Base-by-base conservation (phyloP, 2,329 filamentous ascomycete genomes). In the Ophiognomonia clavigignenti-juglandacearum region DNA sequence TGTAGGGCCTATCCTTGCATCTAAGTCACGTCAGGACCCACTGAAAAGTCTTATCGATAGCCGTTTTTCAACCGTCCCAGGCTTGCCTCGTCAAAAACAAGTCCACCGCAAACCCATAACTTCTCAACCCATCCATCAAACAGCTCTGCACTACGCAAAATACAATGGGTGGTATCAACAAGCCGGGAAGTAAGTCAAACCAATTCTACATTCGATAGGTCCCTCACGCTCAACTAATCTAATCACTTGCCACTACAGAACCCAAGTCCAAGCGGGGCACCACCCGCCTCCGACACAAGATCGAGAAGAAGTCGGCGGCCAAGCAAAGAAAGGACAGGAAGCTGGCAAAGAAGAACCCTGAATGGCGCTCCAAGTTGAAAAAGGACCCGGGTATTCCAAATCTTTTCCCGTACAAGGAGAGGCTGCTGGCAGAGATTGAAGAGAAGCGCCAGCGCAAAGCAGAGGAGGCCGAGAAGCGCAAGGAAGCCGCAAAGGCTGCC, bases 311-410 rank as follows among this genome's bases (percentile, higher is more conserved):
- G 19, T 88, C 91, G 44, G 81, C 81, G 35, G 84, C 88, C 53
- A 98, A 98, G 75, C 89, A 96, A 70, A 83, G 84, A 64, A 98
- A 98, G 70, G 73, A 83, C 53, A 85, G 83, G 63, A 97, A 96
- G 75, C 75, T 83, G 47, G 89, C 86, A 47, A 97, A 96, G 74
- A 90, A 95, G 81, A 96, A 96, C 67, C 92, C 93, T 27, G 83
- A 96, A 88, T 97, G 93, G 90, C 83, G 87, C 58, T 91, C 89
- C 50, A 88, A 90, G 66, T 66, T 96, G 57, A 97, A 96, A 80
- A 98, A 97, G 73, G 93, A 98, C 61, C 93, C 92, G 20, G 93
- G 93, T 40, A 96, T 98, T 53, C 93, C 93, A 34, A 98, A 97
- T 63, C 72, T 96, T 29, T 98, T 96, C 71, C 93, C 93, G 1